phyloP scores from a whole-genome alignment of 164 flowering plant species.

The Liquidambar formosana region DNA sequence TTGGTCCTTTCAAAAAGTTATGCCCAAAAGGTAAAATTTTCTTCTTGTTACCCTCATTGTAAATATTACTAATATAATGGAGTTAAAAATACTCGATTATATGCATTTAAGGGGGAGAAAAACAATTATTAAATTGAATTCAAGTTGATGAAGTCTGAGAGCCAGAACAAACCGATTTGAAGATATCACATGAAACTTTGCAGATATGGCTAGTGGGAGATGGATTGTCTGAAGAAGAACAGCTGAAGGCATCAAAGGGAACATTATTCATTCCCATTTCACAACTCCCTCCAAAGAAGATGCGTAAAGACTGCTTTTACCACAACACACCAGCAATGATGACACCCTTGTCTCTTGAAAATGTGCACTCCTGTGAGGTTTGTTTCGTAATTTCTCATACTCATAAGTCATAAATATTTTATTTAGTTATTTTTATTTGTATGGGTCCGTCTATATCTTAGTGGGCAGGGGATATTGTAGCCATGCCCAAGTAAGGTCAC shows the following conservation, averaged over 20 bases:
- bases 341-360: slow-evolving; percentile 45
- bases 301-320: slow-evolving; percentile 58
- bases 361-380: slow-evolving; percentile 81
- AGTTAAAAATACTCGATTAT: background rate
- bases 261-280: slow-evolving; percentile 52
- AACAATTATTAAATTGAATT: background rate
- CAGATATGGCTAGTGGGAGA: slow-evolving; percentile 65
- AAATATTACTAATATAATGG: background rate
- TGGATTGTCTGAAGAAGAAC: slow-evolving; percentile 39
- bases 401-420: too few relatives aligned
- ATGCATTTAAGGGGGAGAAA: background rate
- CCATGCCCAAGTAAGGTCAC: too few relatives aligned
- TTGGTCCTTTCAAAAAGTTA: background rate
- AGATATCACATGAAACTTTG: background rate
- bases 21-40: background rate
- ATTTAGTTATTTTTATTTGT: too few relatives aligned
- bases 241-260: slow-evolving; percentile 42
- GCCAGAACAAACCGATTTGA: background rate
- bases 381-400: too few relatives aligned
- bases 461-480: too few relatives aligned
- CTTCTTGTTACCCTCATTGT: background rate
- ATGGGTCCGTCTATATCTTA: too few relatives aligned
- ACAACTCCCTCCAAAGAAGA: slow-evolving; percentile 39
- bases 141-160: background rate
- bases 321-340: slow-evolving; percentile 58